These are phyloP conservation scores for Capronia americana DNA, from an alignment of 2,329 filamentous ascomycete species.

Conservation along the genomic window DNA sequence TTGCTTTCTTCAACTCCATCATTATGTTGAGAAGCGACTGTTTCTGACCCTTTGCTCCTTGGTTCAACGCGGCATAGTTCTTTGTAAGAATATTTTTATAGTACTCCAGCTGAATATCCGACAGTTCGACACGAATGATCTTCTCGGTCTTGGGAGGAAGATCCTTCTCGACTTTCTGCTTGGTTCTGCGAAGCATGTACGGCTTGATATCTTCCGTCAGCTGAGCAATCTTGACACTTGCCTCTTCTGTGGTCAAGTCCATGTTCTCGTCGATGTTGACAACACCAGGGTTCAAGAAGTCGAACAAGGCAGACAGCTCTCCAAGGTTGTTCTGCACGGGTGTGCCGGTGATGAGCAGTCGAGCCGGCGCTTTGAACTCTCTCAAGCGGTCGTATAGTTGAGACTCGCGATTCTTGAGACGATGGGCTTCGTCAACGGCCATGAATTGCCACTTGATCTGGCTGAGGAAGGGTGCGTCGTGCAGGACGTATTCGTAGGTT, in stretches of 20 bases:
- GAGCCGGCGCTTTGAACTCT: constrained; percentile 85
- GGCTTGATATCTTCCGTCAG: constrained; percentile 87
- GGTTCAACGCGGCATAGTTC: constrained; percentile 92
- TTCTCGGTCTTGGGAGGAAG: constrained; percentile 97
- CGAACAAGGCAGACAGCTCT: constrained; percentile 88
- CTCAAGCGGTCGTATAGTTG: constrained; percentile 86
- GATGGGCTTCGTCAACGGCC: constrained; percentile 94
- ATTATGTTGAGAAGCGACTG: constrained; percentile 97
- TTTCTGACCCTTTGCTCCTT: constrained; percentile 88
- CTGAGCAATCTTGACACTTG: constrained; percentile 83
- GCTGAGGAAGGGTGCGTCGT: constrained; percentile 81
- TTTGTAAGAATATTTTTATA: constrained; percentile 98
- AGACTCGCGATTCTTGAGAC: constrained; percentile 93
- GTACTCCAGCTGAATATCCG: constrained; percentile 94
- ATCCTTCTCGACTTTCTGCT: constrained; percentile 96
- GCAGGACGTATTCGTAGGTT: constrained; percentile 94
- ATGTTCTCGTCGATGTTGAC: constrained; percentile 90
- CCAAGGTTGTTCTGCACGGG: constrained; percentile 97
- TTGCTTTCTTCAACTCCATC: constrained; percentile 99
- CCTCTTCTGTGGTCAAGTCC: constrained; percentile 79
- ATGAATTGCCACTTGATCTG: constrained; percentile 98
- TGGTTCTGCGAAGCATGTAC: constrained; percentile 93
- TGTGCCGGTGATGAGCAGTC: constrained; percentile 93
- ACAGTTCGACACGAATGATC: constrained; percentile 96
- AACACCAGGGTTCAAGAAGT: constrained; percentile 96